Evolutionary conservation across 768 basidiomycete genomes (phyloP), one percentile per base, ranked within the genome.

Genomic region (Tulasnella sp.): DNA sequence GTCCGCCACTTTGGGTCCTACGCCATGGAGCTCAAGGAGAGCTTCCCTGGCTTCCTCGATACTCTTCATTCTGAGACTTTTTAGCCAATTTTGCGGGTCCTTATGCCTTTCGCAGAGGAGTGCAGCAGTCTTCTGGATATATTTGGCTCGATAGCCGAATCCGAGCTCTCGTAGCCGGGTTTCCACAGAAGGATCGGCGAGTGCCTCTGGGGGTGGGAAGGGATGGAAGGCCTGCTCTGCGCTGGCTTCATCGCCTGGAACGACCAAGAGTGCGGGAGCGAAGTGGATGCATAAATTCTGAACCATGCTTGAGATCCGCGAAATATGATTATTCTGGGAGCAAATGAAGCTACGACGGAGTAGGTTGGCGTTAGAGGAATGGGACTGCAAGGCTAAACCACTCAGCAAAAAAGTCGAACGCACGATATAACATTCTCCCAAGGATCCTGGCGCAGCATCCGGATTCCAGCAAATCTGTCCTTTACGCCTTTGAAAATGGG

Each of bases 381-480:
- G 50, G 31, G 48, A 58, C 40, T 72, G 69, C 42, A 50, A 78
- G 64, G 54, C 28, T 20, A 28, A 76, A 40, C 18, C 81, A 54
- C 81, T 42, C 44, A 9, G 31, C 54, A 72, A 58, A 34, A 24
- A 24, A 40, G 50, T 8, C 46, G 28, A 34, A 91, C 94, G 83
- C 86, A 98, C 96, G 95, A 96, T 69, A 98, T 87, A 41, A 99
- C 89, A 83, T 94, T 97, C 86, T 99, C 97, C 93, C 96, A 99
- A 82, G 96, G 95, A 84, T 97, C 96, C 86, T 99, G 97, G 83
- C 94, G 89, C 58, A 99, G 86, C 80, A 98, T 92, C 78, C 97
- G 87, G 72, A 97, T 94, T 11, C 98, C 98, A 80, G 89, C 85
- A 82, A 96, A 94, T 28, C 93, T 89, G 31, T 89, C 86, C 81